Evolutionary conservation across 495 filamentous ascomycete species (phyloP), one percentile per base, ranked within the genome.

Genomic region (Annulohypoxylon bovei): DNA sequence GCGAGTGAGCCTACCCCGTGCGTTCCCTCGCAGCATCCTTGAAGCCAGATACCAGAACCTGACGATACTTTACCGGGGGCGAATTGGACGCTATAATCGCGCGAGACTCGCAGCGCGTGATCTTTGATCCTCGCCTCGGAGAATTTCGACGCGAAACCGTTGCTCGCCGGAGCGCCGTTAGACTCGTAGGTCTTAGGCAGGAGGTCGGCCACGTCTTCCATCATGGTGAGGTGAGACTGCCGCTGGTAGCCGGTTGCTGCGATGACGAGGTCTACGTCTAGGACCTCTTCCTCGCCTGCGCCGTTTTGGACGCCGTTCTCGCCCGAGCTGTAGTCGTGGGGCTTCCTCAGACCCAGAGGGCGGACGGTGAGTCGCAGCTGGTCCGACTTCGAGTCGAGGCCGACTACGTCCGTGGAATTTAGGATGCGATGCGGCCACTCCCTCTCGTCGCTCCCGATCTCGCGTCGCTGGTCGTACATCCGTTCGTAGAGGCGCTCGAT

Each of bases 21-120:
- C 27, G 93, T 97, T 64, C 84, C 87, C 80, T 99, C 93, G 73
- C 93, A 95, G 78, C 94, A 98, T 1, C 95, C 95, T 79, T 98
- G 95, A 66, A 99, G 83, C 93, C 93, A 99, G 32, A 98, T 85
- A 9, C 94, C 94, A n/a, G 82, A 83, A 1, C 80, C 82, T 6
- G 88, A 86, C 12, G 89, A 83, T 27, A 97, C 90, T 66, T 87
- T 86, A 23, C 84, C 87, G 6, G 83, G 80, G 23, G 88, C 84
- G 69, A 94, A 91, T 25, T 85, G 78, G 2, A 97, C 87, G 11
- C 84, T 83, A 76, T 99, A 99, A 77, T 97, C 84, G 46, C 95
- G 85, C 6, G 60, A 73, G 4, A 89, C 82, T 23, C 25, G 62
- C 40, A 79, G 67, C 59, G 63, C 32, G 11, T 70, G 75, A n/a